Conservation (phyloP, 768 basidiomycete genomes). For the Panaeolus papilionaceus region DNA sequence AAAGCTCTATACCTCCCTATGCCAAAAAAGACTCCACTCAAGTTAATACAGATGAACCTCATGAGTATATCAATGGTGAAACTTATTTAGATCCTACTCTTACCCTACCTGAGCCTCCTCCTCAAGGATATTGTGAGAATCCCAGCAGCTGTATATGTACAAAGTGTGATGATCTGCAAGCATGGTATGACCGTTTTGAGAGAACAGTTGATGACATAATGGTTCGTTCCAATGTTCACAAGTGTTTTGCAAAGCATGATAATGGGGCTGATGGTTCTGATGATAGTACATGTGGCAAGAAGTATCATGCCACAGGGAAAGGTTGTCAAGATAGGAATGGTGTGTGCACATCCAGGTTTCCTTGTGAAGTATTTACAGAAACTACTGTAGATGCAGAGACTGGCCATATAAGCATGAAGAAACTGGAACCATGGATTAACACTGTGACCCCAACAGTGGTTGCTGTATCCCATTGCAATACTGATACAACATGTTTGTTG, state of each 20-base stretch:
- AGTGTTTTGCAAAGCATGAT: constrained; percentile 22
- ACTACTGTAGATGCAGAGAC: constrained; percentile 31
- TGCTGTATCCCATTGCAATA: constrained; percentile 35
- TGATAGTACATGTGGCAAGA: too few species aligned
- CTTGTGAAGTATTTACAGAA: constrained; percentile 25
- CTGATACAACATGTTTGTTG: constrained; percentile 43
- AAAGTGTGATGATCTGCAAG: too few species aligned
- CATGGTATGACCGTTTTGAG: constrained; percentile 28
- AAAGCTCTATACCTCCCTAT: constrained; percentile 3
- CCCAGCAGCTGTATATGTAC: too few species aligned
- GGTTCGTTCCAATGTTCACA: constrained; percentile 35
- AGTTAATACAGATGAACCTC: too few species aligned
- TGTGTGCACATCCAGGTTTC: constrained; percentile 42
- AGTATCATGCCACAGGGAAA: constrained; percentile 14
- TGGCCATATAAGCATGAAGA: constrained; percentile 37
- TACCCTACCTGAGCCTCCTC: constrained; percentile 31
- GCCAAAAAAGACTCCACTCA: too few species aligned
- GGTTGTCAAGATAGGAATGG: constrained; percentile 35
- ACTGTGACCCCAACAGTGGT: constrained; percentile 28
- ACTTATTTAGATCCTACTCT: constrained; percentile 29
- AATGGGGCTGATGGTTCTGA: too few species aligned
- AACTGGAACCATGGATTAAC: constrained; percentile 44
- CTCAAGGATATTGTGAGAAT: too few species aligned
- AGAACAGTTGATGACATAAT: constrained; percentile 37
- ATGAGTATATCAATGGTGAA: too few species aligned